Conservation (phyloP, 1,284 basidiomycete species). For the Anthracocystis setariae region DNA sequence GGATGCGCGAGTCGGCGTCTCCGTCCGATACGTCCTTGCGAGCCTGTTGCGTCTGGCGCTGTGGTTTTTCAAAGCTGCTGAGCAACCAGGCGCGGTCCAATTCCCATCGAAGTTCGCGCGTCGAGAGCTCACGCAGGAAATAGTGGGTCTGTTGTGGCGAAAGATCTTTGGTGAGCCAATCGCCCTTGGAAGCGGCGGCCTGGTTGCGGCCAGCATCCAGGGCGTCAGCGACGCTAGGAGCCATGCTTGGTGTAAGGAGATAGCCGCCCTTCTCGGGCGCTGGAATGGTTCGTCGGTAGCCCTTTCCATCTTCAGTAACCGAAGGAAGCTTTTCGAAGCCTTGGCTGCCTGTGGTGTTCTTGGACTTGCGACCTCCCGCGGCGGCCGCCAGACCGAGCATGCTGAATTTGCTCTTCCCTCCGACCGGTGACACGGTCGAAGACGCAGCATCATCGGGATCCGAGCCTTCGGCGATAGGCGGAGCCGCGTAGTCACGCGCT, state of each 20-base stretch:
- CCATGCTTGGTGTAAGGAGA: constrained; percentile 48
- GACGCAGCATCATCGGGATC: constrained; percentile 29
- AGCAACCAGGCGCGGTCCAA: constrained; percentile 60
- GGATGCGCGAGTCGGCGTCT: constrained; percentile 55
- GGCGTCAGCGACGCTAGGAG: constrained; percentile 49
- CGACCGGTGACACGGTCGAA: constrained; percentile 12
- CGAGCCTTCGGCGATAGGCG: constrained; percentile 24
- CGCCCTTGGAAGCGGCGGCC: constrained; percentile 15
- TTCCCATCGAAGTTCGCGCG: constrained; percentile 60
- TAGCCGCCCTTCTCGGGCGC: constrained; percentile 28
- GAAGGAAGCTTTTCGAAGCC: constrained; percentile 34
- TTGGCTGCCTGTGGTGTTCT: constrained; percentile 33
- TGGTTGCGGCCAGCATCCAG: constrained; percentile 30
- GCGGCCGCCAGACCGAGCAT: constrained; percentile 31
- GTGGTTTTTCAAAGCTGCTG: constrained; percentile 53
- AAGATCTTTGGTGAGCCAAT: constrained; percentile 56
- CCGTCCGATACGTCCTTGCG: constrained; percentile 32
- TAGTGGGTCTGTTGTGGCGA: constrained; percentile 59
- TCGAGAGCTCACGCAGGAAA: constrained; percentile 57
- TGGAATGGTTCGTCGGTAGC: constrained; percentile 22
- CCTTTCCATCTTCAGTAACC: constrained; percentile 26
- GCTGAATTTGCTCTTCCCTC: constrained; percentile 32
- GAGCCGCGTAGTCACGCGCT: constrained; percentile 24
- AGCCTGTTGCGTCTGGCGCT: constrained; percentile 16
- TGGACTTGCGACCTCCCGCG: constrained; percentile 17